Percentiles rank a stretch among this genome's conserved stretches.
Evolutionary conservation across 2,329 filamentous ascomycete species (phyloP).

Genomic region (Aspergillus ruber): DNA sequence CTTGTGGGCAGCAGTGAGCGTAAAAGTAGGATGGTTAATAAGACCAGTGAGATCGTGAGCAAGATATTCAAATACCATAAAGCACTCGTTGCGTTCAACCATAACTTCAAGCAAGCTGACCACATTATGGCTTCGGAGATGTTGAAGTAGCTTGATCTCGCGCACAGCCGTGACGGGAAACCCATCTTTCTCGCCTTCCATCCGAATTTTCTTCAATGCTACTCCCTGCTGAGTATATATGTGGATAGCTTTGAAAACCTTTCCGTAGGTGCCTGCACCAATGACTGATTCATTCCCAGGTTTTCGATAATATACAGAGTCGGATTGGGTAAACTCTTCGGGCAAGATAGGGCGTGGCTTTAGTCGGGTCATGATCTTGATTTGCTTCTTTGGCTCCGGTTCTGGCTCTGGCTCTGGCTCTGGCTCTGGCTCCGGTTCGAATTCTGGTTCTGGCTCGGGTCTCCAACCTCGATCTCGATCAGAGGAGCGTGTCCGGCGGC

Average conservation of each 20-base stretch:
- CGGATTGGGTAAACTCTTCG: slow-evolving; percentile 66
- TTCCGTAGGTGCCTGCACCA: slow-evolving; percentile 88
- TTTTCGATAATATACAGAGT: slow-evolving; percentile 90
- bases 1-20: slow-evolving; percentile 75
- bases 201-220: slow-evolving; percentile 95
- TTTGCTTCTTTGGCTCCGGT: slow-evolving; percentile 49
- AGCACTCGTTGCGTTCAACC: slow-evolving; percentile 98
- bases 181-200: slow-evolving; percentile 99
- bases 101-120: slow-evolving; percentile 91
- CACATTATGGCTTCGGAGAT: slow-evolving; percentile 83
- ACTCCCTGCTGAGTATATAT: slow-evolving; percentile 70
- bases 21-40: slow-evolving; percentile 89
- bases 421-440: neutral
- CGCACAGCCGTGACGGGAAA: slow-evolving; percentile 95
- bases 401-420: slow-evolving; percentile 20
- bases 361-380: slow-evolving; percentile 61
- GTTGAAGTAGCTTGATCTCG: slow-evolving; percentile 94
- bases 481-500: slow-evolving; percentile 44
- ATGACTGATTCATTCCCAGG: slow-evolving; percentile 97
- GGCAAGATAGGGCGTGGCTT: slow-evolving; percentile 67
- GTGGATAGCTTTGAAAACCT: slow-evolving; percentile 88
- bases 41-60: slow-evolving; percentile 93
- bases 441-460: slow-evolving; percentile 35
- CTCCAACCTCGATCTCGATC: slow-evolving; percentile 37
- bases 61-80: slow-evolving; percentile 99